phyloP scores from a whole-genome alignment of 306 rosid species.

The Pyrus pyrifolia region DNA sequence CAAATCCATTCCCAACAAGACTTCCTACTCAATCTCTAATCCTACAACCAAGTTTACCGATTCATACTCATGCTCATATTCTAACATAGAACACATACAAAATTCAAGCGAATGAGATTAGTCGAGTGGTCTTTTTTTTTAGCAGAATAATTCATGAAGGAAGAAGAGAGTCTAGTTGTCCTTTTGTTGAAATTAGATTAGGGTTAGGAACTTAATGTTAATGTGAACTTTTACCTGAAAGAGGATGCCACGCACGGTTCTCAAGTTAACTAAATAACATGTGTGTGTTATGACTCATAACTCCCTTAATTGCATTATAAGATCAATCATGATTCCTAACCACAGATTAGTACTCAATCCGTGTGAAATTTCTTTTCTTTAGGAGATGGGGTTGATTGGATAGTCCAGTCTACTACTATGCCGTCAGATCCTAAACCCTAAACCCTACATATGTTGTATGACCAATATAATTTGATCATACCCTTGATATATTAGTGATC shows the following conservation, averaged over 20 bases:
- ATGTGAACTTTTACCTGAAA: background rate
- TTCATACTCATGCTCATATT: too few relatives aligned
- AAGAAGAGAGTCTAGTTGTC: background rate
- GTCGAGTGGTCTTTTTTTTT: background rate
- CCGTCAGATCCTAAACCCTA: background rate
- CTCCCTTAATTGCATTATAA: too few relatives aligned
- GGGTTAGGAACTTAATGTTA: background rate
- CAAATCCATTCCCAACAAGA: too few relatives aligned
- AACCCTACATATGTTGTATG: background rate
- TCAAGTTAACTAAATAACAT: too few relatives aligned
- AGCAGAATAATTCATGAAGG: background rate
- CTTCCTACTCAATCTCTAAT: too few relatives aligned
- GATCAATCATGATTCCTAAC: background rate
- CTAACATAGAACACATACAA: too few relatives aligned
- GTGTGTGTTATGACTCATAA: background rate
- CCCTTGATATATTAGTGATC: background rate
- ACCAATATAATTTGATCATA: background rate
- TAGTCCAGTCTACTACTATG: background rate
- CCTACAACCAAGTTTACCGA: too few relatives aligned
- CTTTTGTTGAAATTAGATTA: background rate
- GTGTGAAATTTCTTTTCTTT: background rate
- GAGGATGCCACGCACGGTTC: too few relatives aligned
- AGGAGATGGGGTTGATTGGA: background rate
- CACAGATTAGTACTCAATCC: background rate
- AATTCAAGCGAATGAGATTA: background rate